A percentile compares a stretch with the other conserved stretches of the same genome.
Evolutionary conservation across 2,329 filamentous ascomycete genomes (phyloP).

Genomic region (Cladophialophora immunda): DNA sequence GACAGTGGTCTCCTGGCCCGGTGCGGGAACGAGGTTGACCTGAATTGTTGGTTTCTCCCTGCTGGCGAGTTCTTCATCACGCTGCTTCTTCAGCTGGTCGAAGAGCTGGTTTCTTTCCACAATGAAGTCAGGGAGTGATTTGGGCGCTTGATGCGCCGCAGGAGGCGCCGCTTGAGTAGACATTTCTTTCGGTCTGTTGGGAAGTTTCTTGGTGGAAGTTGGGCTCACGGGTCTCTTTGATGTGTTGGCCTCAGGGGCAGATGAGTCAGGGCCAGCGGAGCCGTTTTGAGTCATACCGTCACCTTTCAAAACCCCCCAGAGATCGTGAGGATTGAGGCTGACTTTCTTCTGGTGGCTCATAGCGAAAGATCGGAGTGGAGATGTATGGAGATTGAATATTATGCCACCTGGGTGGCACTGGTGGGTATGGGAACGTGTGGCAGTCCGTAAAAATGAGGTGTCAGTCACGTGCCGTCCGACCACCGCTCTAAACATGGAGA

Average conservation of each 20-base stretch:
- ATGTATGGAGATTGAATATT: constrained; percentile 30
- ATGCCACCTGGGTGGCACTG: constrained; percentile 18
- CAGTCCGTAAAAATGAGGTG: constrained; percentile 14
- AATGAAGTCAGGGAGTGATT: constrained; percentile 75
- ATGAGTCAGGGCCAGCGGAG: constrained; percentile 37
- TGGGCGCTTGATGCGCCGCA: constrained; percentile 44
- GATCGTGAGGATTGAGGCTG: constrained; percentile 40
- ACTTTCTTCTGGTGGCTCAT: constrained; percentile 41
- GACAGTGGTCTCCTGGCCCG: constrained; percentile 51
- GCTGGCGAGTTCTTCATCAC: constrained; percentile 76
- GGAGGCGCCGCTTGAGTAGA: constrained; percentile 42
- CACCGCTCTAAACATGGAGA: constrained; percentile 27
- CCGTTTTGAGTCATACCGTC: constrained; percentile 36
- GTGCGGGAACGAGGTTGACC: constrained; percentile 57
- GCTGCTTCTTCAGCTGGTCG: constrained; percentile 84
- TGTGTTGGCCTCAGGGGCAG: constrained; percentile 36
- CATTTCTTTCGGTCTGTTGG: constrained; percentile 41
- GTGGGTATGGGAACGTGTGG: constrained; percentile 14
- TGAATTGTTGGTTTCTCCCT: constrained; percentile 57
- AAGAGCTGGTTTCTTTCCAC: constrained; percentile 86
- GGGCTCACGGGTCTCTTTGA: constrained; percentile 45
- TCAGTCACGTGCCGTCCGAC: constrained; percentile 33
- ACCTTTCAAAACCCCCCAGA: constrained; percentile 40
- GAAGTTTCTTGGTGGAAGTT: constrained; percentile 44
- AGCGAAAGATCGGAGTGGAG: constrained; percentile 24